A percentile compares a stretch with the other conserved stretches of the same genome.
These are phyloP conservation scores for Fusarium denticulatum DNA, from an alignment of 2,329 filamentous ascomycete genomes.

Conservation along the genomic window DNA sequence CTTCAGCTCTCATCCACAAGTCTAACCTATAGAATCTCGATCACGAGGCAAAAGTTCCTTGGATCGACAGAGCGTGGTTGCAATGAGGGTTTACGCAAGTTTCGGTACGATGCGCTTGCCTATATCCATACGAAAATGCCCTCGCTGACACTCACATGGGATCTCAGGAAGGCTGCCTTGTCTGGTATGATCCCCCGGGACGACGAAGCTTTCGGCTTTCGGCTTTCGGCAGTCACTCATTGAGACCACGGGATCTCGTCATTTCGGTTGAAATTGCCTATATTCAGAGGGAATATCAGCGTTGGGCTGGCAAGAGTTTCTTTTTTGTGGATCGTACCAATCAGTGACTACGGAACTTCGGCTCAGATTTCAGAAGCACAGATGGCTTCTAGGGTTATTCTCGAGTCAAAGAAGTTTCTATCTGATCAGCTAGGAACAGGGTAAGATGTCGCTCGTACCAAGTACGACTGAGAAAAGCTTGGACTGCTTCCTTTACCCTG, in stretches of 20 bases:
- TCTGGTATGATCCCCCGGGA: too few relatives aligned
- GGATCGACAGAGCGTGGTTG: background rate
- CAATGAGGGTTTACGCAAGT: too few relatives aligned
- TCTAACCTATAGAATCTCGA: background rate
- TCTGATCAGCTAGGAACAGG: background rate
- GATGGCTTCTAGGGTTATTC: background rate
- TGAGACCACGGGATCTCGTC: background rate
- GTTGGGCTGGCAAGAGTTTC: background rate
- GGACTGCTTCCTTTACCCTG: background rate
- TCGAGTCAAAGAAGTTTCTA: accelerated
- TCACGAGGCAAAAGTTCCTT: background rate
- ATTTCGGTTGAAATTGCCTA: background rate
- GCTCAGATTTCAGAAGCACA: background rate
- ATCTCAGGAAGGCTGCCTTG: background rate
- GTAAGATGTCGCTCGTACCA: too few relatives aligned
- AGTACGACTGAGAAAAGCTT: background rate
- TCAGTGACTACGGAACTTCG: background rate
- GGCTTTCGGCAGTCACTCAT: background rate
- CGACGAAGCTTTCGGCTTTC: background rate
- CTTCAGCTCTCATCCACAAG: too few relatives aligned
- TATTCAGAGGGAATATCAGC: background rate
- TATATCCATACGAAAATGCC: background rate
- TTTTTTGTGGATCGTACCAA: background rate
- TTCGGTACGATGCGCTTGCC: too few relatives aligned
- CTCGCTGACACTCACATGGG: background rate